Conservation (phyloP, 1,284 basidiomycete genomes). For the Apiotrichum sp. region DNA sequence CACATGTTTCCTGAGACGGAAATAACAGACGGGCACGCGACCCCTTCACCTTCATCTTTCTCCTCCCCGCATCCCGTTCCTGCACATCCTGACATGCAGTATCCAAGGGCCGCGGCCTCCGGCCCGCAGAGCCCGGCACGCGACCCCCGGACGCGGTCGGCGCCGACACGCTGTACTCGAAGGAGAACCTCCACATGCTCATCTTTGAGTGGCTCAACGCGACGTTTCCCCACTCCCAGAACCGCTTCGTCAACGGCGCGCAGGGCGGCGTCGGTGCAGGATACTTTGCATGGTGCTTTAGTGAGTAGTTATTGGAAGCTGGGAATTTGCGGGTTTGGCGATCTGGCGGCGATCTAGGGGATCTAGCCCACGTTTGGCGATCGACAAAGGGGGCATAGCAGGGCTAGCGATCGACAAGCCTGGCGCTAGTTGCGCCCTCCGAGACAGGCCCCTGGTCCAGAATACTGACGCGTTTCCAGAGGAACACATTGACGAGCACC, state of each 20-base stretch:
- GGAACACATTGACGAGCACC: constrained; percentile 40
- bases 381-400: too few species aligned
- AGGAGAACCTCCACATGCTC: constrained; percentile 40
- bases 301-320: constrained; percentile 19
- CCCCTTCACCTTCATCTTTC: too few species aligned
- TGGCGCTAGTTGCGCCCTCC: too few species aligned
- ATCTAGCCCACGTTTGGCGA: too few species aligned
- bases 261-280: constrained; percentile 43
- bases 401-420: too few species aligned
- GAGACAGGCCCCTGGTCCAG: too few species aligned
- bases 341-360: too few species aligned
- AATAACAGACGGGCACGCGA: too few species aligned
- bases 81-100: constrained; percentile 16
- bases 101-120: constrained; percentile 38
- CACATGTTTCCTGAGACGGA: too few species aligned
- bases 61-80: not conserved
- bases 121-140: constrained; percentile 1
- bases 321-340: too few species aligned
- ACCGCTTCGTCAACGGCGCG: constrained; percentile 37
- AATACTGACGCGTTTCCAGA: constrained; percentile 17
- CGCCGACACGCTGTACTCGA: constrained; percentile 40
- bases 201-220: constrained; percentile 42
- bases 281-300: constrained; percentile 45
- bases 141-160: constrained; percentile 24
- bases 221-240: constrained; percentile 34